Percentiles rank a stretch among this genome's conserved stretches.
Evolutionary conservation across 768 basidiomycete species (phyloP).

Genomic region (Coprinellus aureogranulatus): DNA sequence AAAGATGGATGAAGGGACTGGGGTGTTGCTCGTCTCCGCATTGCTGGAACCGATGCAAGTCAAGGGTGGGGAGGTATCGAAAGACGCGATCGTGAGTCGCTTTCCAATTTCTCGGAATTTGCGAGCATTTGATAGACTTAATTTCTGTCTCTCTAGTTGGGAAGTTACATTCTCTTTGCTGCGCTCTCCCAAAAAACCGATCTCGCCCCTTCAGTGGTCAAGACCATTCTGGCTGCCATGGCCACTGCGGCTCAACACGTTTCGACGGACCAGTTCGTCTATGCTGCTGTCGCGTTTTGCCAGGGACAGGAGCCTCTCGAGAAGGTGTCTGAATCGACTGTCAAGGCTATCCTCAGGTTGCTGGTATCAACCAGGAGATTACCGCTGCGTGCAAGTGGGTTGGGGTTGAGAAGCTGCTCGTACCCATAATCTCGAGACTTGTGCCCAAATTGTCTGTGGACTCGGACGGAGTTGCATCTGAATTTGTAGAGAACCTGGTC

Average conservation of each 20-base stretch:
- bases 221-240: constrained; percentile 56
- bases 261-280: constrained; percentile 58
- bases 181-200: constrained; percentile 65
- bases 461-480: constrained; percentile 16
- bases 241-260: constrained; percentile 47
- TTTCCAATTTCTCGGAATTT: neutral
- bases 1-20: constrained; percentile 59
- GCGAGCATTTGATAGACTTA: neutral
- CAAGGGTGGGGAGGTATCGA: constrained; percentile 29
- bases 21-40: constrained; percentile 65
- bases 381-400: constrained; percentile 41
- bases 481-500: constrained; percentile 39
- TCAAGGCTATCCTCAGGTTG: constrained; percentile 43
- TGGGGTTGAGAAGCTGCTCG: constrained; percentile 57
- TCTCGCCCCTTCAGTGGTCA: constrained; percentile 57
- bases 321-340: constrained; percentile 38
- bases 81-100: constrained; percentile 55
- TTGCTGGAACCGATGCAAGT: constrained; percentile 56
- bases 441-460: constrained; percentile 39
- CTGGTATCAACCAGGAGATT: constrained; percentile 49
- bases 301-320: constrained; percentile 58
- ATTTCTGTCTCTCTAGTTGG: constrained; percentile 47
- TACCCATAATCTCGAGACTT: constrained; percentile 47
- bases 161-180: constrained; percentile 70
- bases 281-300: constrained; percentile 63